These are phyloP conservation scores for Aureobasidium zeae DNA, from an alignment of 2,329 filamentous ascomycete genomes.

Conservation along the genomic window DNA sequence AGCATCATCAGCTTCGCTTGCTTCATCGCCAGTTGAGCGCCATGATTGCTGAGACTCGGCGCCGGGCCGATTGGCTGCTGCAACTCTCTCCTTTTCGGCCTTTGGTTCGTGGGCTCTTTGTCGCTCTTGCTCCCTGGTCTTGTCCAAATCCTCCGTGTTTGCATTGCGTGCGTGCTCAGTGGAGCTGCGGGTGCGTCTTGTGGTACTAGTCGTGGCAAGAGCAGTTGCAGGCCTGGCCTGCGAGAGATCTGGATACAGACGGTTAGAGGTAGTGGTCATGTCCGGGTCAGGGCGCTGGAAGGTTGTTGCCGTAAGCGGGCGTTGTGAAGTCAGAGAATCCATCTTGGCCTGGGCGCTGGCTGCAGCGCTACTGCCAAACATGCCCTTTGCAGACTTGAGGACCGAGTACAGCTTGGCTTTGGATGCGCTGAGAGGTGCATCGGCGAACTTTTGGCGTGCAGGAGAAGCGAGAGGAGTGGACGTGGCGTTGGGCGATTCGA, in stretches of 20 bases:
- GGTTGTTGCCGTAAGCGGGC: slow-evolving; percentile 6
- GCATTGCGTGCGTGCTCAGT: slow-evolving; percentile 53
- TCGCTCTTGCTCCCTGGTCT: slow-evolving; percentile 59
- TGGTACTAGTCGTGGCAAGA: slow-evolving; percentile 20
- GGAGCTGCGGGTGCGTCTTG: slow-evolving; percentile 48
- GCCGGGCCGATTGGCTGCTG: slow-evolving; percentile 13
- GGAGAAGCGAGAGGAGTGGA: slow-evolving; percentile 42
- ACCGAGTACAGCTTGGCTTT: slow-evolving; percentile 91
- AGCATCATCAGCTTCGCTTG: slow-evolving; percentile 43
- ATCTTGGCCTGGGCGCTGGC: slow-evolving; percentile 50
- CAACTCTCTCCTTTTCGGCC: slow-evolving; percentile 33
- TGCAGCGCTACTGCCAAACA: slow-evolving; percentile 66
- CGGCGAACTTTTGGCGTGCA: slow-evolving; percentile 43
- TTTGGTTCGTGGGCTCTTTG: slow-evolving; percentile 55
- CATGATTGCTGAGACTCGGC: slow-evolving; percentile 18
- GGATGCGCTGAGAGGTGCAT: slow-evolving; percentile 80
- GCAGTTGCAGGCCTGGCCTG: slow-evolving; percentile 1
- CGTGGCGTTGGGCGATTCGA: slow-evolving; percentile 27
- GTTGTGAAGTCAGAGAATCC: slow-evolving; percentile 35
- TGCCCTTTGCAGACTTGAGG: slow-evolving; percentile 73
- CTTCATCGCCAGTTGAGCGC: slow-evolving; percentile 28
- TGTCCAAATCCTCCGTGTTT: slow-evolving; percentile 57
- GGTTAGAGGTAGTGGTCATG: slow-evolving; percentile 26
- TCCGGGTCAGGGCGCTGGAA: slow-evolving; percentile 9
- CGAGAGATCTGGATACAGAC: slow-evolving; percentile 23